phyloP scores from a whole-genome alignment of 345 rosid species.

The Citrus reticulata region DNA sequence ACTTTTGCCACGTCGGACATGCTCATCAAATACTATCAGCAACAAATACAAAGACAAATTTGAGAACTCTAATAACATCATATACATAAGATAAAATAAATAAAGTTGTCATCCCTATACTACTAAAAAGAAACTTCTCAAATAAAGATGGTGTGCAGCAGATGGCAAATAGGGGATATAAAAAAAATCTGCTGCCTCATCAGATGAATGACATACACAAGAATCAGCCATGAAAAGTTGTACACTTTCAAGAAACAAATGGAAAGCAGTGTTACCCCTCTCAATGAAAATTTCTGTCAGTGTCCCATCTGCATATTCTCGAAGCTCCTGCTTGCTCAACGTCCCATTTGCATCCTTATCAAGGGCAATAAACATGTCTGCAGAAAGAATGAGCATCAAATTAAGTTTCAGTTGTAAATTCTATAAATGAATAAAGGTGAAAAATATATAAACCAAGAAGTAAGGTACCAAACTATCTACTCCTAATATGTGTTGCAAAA shows the following conservation, averaged over 20 bases:
- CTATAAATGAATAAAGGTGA: neutral
- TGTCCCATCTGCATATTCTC: constrained; percentile 95
- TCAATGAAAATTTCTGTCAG: constrained; percentile 91
- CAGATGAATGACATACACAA: neutral
- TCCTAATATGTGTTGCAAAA: neutral
- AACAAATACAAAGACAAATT: constrained; percentile 14
- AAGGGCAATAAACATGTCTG: constrained; percentile 95
- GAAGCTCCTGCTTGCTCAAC: constrained; percentile 92
- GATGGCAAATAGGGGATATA: neutral
- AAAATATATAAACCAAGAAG: neutral
- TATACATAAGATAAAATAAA: neutral
- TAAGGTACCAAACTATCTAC: neutral
- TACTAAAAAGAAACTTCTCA: neutral
- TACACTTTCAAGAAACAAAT: neutral
- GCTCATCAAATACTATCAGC: constrained; percentile 83
- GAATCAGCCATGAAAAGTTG: neutral
- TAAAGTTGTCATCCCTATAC: neutral
- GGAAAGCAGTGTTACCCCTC: constrained; percentile 52
- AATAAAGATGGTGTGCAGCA: neutral
- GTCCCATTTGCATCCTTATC: constrained; percentile 95
- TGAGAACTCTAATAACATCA: neutral
- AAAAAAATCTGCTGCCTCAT: neutral
- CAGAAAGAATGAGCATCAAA: constrained; percentile 16
- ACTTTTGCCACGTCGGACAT: constrained; percentile 76
- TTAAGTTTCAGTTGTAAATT: neutral